phyloP scores from a whole-genome alignment of 2,329 filamentous ascomycete genomes.

The Ilyonectria destructans region DNA sequence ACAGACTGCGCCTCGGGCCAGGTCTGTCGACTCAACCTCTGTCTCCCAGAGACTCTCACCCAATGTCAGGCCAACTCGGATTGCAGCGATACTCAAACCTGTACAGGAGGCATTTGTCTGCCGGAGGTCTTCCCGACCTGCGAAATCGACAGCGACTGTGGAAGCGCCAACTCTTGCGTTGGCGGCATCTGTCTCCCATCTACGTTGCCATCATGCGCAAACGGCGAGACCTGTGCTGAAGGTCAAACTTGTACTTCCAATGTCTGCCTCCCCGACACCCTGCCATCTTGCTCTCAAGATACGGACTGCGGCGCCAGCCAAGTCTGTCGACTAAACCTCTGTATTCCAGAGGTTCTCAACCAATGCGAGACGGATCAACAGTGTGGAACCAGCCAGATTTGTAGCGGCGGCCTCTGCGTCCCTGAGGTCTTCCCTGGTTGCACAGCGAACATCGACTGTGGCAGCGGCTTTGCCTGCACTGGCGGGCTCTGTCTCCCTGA shows the following conservation, averaged over 20 bases:
- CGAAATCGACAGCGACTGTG: constrained; percentile 6
- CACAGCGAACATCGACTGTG: constrained; percentile 7
- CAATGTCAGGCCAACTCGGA: constrained; percentile 8
- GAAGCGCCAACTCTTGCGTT: constrained; percentile 9
- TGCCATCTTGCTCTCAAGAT: constrained; percentile 9
- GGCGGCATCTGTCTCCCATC: constrained; percentile 19
- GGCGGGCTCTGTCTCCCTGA: constrained; percentile 19
- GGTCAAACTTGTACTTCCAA: constrained; percentile 10
- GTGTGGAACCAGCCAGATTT: constrained; percentile 17
- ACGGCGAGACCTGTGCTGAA: background rate
- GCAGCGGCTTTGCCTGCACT: constrained; percentile 11
- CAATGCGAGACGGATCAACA: constrained; percentile 21
- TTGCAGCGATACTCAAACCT: constrained; percentile 14
- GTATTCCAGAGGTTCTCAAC: constrained; percentile 11
- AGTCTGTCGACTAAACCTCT: constrained; percentile 26
- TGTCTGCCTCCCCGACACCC: constrained; percentile 18
- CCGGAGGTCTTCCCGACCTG: constrained; percentile 23
- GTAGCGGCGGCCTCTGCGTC: constrained; percentile 16
- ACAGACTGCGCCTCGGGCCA: constrained; percentile 15
- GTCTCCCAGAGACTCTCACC: constrained; percentile 17
- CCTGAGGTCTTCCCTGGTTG: constrained; percentile 13
- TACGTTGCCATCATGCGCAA: background rate
- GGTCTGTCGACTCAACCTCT: constrained; percentile 27
- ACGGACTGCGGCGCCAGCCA: constrained; percentile 27
- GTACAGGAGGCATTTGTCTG: constrained; percentile 23